Evolutionary conservation across 1,139 yeast genomes (phyloP).

Genomic region (Pichia norvegensis): DNA sequence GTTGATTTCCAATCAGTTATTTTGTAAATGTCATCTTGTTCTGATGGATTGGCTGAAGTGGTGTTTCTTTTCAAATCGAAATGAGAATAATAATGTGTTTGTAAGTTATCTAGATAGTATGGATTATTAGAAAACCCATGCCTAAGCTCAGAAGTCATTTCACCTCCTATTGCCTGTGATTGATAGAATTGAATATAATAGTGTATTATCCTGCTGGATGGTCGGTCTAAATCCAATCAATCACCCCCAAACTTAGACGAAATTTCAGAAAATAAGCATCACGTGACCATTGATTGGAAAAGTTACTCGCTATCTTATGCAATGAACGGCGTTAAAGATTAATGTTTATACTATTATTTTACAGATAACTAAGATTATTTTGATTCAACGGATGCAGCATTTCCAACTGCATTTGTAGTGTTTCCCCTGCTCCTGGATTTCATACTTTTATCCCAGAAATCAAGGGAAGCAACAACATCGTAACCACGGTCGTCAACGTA

Average conservation of each 20-base stretch:
- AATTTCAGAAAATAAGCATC: background rate
- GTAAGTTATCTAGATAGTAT: slow-evolving; percentile 22
- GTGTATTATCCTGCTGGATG: background rate
- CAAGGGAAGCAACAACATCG: slow-evolving; percentile 86
- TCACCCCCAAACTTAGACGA: too few relatives aligned
- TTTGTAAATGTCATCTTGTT: slow-evolving; percentile 47
- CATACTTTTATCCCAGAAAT: slow-evolving; percentile 60
- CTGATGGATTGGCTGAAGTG: slow-evolving; percentile 81
- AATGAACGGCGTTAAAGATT: too few relatives aligned
- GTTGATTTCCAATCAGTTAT: slow-evolving; percentile 86
- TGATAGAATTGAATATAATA: background rate
- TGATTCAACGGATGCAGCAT: background rate
- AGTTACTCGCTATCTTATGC: too few relatives aligned
- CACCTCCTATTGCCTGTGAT: background rate
- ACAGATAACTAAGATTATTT: background rate
- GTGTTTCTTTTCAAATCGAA: slow-evolving; percentile 62
- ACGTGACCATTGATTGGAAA: background rate
- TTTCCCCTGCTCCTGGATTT: slow-evolving; percentile 16
- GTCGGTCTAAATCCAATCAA: too few relatives aligned
- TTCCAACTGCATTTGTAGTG: slow-evolving; percentile 4
- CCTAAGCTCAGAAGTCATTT: slow-evolving; percentile 21
- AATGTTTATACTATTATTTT: background rate
- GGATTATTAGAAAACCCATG: slow-evolving; percentile 27
- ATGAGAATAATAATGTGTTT: slow-evolving; percentile 27
- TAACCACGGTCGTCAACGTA: slow-evolving; percentile 85